Evolutionary conservation across 2,329 filamentous ascomycete species (phyloP), one percentile per base, ranked within the genome.

Genomic region (Teratosphaeria viscida): DNA sequence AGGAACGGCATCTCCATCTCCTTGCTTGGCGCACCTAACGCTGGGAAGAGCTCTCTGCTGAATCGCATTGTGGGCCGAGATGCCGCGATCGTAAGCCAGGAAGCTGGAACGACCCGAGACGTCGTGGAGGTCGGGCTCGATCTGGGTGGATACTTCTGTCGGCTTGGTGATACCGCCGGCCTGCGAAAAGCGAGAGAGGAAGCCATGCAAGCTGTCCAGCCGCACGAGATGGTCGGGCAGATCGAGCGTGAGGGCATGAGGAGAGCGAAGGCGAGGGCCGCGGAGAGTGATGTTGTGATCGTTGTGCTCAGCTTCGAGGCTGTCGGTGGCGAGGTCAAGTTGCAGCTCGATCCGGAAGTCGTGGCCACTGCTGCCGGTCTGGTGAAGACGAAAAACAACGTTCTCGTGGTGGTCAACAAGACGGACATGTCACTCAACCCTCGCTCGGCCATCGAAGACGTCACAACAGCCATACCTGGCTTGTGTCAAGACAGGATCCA

Each of bases 121-220:
- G 86, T 99, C 57, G 87, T 99, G 11, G 94, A 99, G 76, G 89
- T 94, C 0, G 88, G 88, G 32, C 81, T 99, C 29, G 94, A 99
- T 74, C 80, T 99, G 55, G 85, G 86, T 0, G 94, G 94, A 0
- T 99, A 89, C 76, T 84, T 95, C 56, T 95, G 92, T 73, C 89
- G 89, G n/a, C 86, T 99, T 70, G 92, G 92, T 16, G 94, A 99
- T 75, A 97, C 94, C 68, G 94, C 94, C 23, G 94, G 94, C 0
- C 84, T 99, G 65, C 81, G 91, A 56, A 59, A 63, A 57, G 60
- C 62, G 4, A 55, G 61, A 35, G 29, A 64, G 34, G 52, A 52
- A 56, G 59, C 57, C 39, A 34, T 56, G 53, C 57, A 59, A 4
- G 52, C 47, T n/a, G 29, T 26, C 54, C 32, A 60, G 54, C 32